Evolutionary conservation across 2,329 filamentous ascomycete genomes (phyloP).

Genomic region (Aspergillus aculeatus): DNA sequence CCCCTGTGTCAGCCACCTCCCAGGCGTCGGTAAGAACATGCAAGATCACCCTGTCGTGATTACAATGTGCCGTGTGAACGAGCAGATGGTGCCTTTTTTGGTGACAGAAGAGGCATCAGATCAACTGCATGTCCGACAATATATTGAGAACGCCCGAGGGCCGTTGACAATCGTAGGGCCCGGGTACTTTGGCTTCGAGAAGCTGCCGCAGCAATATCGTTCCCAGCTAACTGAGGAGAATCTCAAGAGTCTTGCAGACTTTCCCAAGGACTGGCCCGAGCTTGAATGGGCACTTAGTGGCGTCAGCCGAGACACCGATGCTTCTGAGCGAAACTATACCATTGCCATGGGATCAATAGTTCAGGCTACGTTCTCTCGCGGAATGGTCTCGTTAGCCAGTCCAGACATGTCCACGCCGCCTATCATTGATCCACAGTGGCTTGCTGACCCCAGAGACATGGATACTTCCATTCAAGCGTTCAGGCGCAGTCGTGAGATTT

Average conservation of each 20-base stretch:
- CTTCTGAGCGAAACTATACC: slow-evolving; percentile 23
- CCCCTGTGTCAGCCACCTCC: slow-evolving; percentile 26
- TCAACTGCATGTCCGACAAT: slow-evolving; percentile 21
- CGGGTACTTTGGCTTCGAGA: slow-evolving; percentile 31
- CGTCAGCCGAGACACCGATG: slow-evolving; percentile 14
- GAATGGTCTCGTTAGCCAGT: slow-evolving; percentile 14
- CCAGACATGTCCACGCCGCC: slow-evolving; percentile 18
- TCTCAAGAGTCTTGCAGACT: slow-evolving; percentile 15
- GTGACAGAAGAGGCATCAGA: slow-evolving; percentile 23
- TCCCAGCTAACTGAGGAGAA: slow-evolving; percentile 17
- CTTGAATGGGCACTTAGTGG: slow-evolving; percentile 18
- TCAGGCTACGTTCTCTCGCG: slow-evolving; percentile 17
- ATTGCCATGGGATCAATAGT: slow-evolving; percentile 12
- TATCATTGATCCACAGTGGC: slow-evolving; percentile 17
- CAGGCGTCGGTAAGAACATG: slow-evolving; percentile 40
- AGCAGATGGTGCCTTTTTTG: slow-evolving; percentile 29
- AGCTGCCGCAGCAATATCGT: slow-evolving; percentile 24
- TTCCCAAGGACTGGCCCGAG: slow-evolving; percentile 36
- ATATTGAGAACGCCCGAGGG: slow-evolving; percentile 26
- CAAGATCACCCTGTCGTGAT: slow-evolving; percentile 35
- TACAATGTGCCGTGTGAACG: slow-evolving; percentile 32
- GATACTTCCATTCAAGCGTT: slow-evolving; percentile 45
- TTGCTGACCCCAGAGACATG: slow-evolving; percentile 33
- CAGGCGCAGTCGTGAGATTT: slow-evolving; percentile 43
- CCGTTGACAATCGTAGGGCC: slow-evolving; percentile 24